Evolutionary conservation across 768 basidiomycete genomes (phyloP).

Genomic region (Amyloporia xantha): DNA sequence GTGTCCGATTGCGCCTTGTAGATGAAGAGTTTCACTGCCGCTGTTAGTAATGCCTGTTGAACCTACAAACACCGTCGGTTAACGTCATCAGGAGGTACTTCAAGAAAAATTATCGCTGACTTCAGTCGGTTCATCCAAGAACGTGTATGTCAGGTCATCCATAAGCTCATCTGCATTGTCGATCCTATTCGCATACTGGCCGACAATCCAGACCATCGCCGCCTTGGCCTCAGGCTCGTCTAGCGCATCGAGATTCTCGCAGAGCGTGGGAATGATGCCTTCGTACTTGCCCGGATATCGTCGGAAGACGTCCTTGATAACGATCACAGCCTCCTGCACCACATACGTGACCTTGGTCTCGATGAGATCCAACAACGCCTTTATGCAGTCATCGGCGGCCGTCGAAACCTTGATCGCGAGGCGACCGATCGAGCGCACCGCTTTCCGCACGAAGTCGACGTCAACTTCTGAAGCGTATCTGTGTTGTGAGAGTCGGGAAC

Average conservation of each 20-base stretch:
- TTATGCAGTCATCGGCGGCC: constrained; percentile 86
- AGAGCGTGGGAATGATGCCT: constrained; percentile 89
- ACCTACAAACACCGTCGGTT: constrained; percentile 47
- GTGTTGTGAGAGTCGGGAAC: background rate
- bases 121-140: constrained; percentile 91
- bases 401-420: constrained; percentile 95
- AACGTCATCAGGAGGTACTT: background rate
- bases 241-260: constrained; percentile 83
- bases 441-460: constrained; percentile 95
- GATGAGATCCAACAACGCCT: constrained; percentile 77
- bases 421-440: constrained; percentile 94
- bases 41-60: constrained; percentile 90
- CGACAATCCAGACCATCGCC: constrained; percentile 96
- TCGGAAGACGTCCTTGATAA: constrained; percentile 97
- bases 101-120: constrained; percentile 34
- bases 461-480: constrained; percentile 99
- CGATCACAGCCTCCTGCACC: constrained; percentile 94
- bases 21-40: constrained; percentile 93
- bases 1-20: constrained; percentile 79
- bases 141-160: constrained; percentile 85
- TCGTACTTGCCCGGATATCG: constrained; percentile 96
- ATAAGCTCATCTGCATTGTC: constrained; percentile 94
- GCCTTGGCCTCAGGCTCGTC: constrained; percentile 98
- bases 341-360: constrained; percentile 94
- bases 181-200: constrained; percentile 92